Conservation (phyloP, 208 protist genomes). For the Trypanosoma boissoni region DNA sequence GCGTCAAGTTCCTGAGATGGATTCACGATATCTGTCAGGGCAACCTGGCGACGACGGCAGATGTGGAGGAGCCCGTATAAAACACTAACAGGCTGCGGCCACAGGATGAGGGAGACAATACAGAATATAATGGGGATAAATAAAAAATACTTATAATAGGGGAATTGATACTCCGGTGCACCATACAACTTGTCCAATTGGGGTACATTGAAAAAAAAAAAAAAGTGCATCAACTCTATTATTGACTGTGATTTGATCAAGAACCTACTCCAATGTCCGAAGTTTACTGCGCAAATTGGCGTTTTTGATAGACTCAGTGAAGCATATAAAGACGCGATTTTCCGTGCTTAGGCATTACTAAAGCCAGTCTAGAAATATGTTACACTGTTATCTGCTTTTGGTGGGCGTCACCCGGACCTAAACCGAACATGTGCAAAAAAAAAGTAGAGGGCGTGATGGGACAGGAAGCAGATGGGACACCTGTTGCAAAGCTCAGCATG, state of each 20-base stretch:
- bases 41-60: no score
- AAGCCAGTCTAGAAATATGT: constrained; percentile 48
- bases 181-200: no score
- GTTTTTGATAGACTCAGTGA: constrained; percentile 95
- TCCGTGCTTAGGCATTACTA: constrained; percentile 89
- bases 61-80: no score
- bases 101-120: no score
- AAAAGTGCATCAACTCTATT: no score
- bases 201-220: no score
- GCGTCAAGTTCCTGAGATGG: no score
- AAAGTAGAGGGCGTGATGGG: constrained; percentile 92
- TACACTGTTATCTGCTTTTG: constrained; percentile 89
- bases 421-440: constrained; percentile 97
- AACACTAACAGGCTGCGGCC: no score
- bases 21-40: no score
- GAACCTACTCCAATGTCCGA: constrained; percentile 53
- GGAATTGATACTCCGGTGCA: no score
- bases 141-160: no score
- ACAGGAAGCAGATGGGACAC: constrained; percentile 50
- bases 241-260: constrained; percentile 94
- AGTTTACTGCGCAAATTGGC: constrained; percentile 93
- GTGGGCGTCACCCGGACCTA: constrained; percentile 96
- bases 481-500: constrained; percentile 23
- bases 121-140: no score
- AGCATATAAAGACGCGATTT: constrained; percentile 92